Evolutionary conservation across 2,329 filamentous ascomycete species (phyloP).

Genomic region (Fusarium sp.): DNA sequence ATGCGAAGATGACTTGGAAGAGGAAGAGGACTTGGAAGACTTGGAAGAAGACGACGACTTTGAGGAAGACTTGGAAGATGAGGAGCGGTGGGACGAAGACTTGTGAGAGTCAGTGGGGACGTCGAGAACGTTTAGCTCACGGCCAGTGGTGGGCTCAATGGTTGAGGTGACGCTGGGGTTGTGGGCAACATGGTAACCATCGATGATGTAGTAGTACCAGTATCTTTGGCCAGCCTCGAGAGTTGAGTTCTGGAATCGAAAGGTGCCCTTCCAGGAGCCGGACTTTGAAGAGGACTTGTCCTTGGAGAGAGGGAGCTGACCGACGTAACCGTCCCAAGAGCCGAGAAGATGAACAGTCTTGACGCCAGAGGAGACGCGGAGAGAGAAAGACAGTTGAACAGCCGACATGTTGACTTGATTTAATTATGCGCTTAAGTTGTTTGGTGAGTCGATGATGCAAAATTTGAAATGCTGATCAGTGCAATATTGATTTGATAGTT

Average conservation of each 20-base stretch:
- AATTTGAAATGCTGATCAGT: slow-evolving; percentile 22
- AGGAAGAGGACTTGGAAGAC: slow-evolving; percentile 56
- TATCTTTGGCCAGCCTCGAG: slow-evolving; percentile 92
- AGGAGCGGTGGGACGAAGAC: slow-evolving; percentile 57
- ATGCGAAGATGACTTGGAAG: slow-evolving; percentile 57
- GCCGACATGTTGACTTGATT: slow-evolving; percentile 80
- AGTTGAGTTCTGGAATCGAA: slow-evolving; percentile 91
- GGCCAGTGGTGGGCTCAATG: slow-evolving; percentile 95
- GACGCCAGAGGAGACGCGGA: slow-evolving; percentile 95
- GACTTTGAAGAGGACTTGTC: slow-evolving; percentile 86
- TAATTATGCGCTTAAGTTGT: slow-evolving; percentile 43
- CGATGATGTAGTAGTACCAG: slow-evolving; percentile 99
- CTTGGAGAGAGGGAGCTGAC: slow-evolving; percentile 94
- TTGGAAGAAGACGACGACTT: slow-evolving; percentile 44
- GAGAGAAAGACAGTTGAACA: slow-evolving; percentile 94
- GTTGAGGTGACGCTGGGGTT: slow-evolving; percentile 91
- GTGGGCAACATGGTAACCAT: slow-evolving; percentile 98
- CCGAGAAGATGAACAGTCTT: slow-evolving; percentile 98
- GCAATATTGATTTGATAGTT: slow-evolving; percentile 52
- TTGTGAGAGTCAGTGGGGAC: slow-evolving; percentile 71
- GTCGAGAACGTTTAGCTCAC: slow-evolving; percentile 97
- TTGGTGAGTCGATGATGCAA: slow-evolving; percentile 51
- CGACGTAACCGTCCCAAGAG: slow-evolving; percentile 97
- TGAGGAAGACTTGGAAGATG: slow-evolving; percentile 59
- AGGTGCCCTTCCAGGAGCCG: slow-evolving; percentile 94